Conservation (phyloP, 495 filamentous ascomycete genomes). For the Neurospora hispaniola region DNA sequence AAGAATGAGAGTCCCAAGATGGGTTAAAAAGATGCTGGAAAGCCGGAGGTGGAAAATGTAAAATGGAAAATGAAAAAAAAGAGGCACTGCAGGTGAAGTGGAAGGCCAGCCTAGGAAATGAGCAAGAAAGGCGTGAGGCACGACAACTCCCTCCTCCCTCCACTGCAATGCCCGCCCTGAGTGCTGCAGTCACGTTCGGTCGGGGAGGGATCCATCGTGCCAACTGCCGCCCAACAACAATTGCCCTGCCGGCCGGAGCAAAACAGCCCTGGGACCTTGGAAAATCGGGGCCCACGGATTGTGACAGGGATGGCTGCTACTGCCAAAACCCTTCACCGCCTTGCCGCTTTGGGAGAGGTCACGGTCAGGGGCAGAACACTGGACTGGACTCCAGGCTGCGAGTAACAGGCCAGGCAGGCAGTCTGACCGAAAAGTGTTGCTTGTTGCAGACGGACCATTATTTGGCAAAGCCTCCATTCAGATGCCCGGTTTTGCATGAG, state of each 20-base stretch:
- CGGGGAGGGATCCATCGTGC: background rate
- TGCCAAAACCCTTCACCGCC: background rate
- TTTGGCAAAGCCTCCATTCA: background rate
- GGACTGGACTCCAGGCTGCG: background rate
- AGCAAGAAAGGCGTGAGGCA: background rate
- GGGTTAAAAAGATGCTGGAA: background rate
- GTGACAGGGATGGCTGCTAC: background rate
- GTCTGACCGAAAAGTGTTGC: background rate
- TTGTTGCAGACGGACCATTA: background rate
- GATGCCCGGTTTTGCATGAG: background rate
- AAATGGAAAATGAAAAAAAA: background rate
- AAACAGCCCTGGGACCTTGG: background rate
- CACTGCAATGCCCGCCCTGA: background rate
- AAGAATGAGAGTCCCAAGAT: background rate
- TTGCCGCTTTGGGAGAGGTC: background rate
- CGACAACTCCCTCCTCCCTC: too few species aligned
- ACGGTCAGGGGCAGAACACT: background rate
- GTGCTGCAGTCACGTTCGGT: background rate
- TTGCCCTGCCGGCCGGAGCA: background rate
- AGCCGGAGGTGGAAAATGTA: background rate
- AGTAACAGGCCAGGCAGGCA: background rate
- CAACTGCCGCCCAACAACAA: background rate
- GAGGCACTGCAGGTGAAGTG: background rate
- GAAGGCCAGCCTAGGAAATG: background rate
- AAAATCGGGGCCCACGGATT: background rate